Evolutionary conservation across 139 green algal genomes (phyloP).

Genomic region (Haematococcus lacustris): DNA sequence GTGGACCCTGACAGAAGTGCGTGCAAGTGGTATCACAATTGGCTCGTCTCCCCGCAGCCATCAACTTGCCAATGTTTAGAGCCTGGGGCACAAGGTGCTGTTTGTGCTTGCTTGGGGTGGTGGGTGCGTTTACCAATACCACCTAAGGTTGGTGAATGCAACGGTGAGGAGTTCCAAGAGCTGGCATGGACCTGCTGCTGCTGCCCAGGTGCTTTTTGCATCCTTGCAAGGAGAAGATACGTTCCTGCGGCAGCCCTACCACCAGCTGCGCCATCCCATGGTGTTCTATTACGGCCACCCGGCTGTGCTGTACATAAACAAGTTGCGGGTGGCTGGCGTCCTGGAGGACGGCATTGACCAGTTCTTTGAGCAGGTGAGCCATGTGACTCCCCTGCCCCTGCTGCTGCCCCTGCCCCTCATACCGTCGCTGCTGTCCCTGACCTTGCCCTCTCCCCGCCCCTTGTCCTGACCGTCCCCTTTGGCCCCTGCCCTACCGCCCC

Average conservation of each 20-base stretch:
- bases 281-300: constrained; percentile 81
- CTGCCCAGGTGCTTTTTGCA: constrained; percentile 12
- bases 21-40: constrained; percentile 14
- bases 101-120: background rate
- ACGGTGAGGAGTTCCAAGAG: background rate
- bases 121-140: background rate
- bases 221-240: constrained; percentile 48
- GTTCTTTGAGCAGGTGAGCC: constrained; percentile 43
- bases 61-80: background rate
- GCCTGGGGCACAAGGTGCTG: constrained; percentile 3
- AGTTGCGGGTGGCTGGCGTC: constrained; percentile 71
- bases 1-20: constrained; percentile 65
- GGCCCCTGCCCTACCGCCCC: too few species aligned
- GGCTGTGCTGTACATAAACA: constrained; percentile 74
- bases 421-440: too few species aligned
- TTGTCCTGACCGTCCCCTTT: too few species aligned
- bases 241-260: constrained; percentile 67
- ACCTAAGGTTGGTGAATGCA: too few species aligned
- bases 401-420: too few species aligned
- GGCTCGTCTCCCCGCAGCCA: background rate
- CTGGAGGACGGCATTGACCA: constrained; percentile 51
- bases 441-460: too few species aligned
- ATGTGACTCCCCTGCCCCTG: too few species aligned
- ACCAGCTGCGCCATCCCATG: constrained; percentile 77
- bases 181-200: background rate